Evolutionary conservation across 306 rosid genomes (phyloP).

Genomic region (Glycine latifolia): DNA sequence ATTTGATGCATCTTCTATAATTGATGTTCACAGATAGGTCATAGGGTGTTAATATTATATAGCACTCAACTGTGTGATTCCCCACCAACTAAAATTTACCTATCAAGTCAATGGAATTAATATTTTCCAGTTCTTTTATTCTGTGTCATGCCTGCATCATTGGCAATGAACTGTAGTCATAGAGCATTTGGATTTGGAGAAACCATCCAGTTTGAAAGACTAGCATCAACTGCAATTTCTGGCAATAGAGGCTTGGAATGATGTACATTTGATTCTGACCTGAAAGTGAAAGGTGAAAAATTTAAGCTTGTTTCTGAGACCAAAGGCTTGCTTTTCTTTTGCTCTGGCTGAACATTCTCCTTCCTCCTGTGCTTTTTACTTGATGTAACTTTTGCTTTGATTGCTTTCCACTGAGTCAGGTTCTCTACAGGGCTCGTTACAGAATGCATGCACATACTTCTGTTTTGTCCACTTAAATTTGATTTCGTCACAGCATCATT

Average conservation of each 20-base stretch:
- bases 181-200: constrained; percentile 50
- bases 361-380: too few species aligned
- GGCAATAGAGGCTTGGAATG: constrained; percentile 61
- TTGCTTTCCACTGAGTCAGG: too few species aligned
- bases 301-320: too few species aligned
- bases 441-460: too few species aligned
- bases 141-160: neutral
- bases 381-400: too few species aligned
- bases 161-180: constrained; percentile 7
- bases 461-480: too few species aligned
- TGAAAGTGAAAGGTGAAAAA: constrained; percentile 43
- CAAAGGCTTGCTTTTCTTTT: too few species aligned
- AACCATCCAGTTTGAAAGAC: constrained; percentile 78
- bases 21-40: constrained; percentile 26
- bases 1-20: constrained; percentile 22
- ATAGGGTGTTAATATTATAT: neutral
- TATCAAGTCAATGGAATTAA: constrained; percentile 18
- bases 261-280: constrained; percentile 41
- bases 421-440: too few species aligned
- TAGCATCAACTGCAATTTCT: constrained; percentile 69
- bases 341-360: too few species aligned
- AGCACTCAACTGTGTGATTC: constrained; percentile 20
- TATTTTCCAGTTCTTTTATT: neutral
- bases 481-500: too few species aligned
- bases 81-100: constrained; percentile 19